Conservation (phyloP, 371 early-diverging fungal species). For the Mortierella sp. region DNA sequence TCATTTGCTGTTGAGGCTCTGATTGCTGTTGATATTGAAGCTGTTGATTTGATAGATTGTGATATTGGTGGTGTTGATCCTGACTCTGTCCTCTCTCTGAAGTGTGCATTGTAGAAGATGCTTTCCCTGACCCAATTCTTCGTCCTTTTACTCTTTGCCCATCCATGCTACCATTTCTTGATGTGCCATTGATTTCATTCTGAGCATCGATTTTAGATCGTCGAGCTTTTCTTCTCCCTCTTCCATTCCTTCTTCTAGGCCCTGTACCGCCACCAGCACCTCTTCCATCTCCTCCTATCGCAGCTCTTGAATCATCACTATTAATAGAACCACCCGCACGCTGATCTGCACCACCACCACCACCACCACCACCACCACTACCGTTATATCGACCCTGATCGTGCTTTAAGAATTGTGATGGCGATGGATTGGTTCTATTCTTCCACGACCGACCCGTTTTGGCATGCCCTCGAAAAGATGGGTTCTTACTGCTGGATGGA, state of each 20-base stretch:
- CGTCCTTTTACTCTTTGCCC: not conserved
- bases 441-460: constrained; percentile 6
- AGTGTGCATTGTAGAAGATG: too few relatives aligned
- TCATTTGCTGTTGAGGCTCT: not conserved
- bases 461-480: not conserved
- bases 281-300: not conserved
- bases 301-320: constrained; percentile 3
- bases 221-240: constrained; percentile 8
- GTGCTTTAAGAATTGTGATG: constrained; percentile 1
- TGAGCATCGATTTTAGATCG: not conserved
- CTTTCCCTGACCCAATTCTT: not conserved
- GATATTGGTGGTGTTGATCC: not conserved
- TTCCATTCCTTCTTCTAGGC: not conserved
- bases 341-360: not conserved
- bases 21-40: constrained; percentile 1
- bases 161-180: not conserved
- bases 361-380: not conserved
- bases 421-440: not conserved
- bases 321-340: not conserved
- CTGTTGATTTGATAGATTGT: not conserved
- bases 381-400: not conserved
- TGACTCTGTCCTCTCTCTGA: not conserved
- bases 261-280: not conserved
- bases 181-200: not conserved
- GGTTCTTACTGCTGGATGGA: constrained; percentile 1